Base-by-base conservation (phyloP, 768 basidiomycete genomes). In the Calocera cornea region DNA sequence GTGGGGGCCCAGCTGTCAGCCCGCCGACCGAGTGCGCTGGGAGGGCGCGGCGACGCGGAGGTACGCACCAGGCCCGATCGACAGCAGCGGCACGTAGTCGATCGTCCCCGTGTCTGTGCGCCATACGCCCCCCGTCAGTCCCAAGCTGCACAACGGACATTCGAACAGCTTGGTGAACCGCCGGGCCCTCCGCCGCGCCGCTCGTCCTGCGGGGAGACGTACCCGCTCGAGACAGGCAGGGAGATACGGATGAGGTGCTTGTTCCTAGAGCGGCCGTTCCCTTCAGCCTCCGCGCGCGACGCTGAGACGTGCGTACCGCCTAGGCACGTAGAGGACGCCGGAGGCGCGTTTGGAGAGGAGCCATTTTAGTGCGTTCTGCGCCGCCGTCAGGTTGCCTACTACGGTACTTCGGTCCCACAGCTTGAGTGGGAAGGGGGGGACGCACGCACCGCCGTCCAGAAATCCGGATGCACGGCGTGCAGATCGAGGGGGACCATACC, bases 291-390 rank as follows among this genome's bases (percentile, higher is more conserved):
- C 19, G 40, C 19, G 19, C 40, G 10, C 40, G 10, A 10, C 40
- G 11, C 7, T 5, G 44, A 47, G 24, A 47, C 3, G 44, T 16
- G 69, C 80, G 34, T 67, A 84, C 85, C 83, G 76, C 67, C 78
- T 80, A 0, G 90, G 88, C 2, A 90, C 88, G 73, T 93, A 94
- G 17, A 94, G 77, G 19, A 87, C 78, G 0, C 89, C 85, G 49
- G 81, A 85, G 1, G 83, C 79, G 7, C 91, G 82, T 74, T 89
- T 87, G 1, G 84, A 80, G 71, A 81, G 86, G 1, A 92, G 77
- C 91, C 92, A 95, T 76, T 94, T 93, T 76, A 93, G 88, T 70
- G 87, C 88, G 72, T 92, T 92, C 84, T 89, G 69, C 33, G 33
- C 41, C 19, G 8, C 44, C 24, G 36, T 38, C 36, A 38, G 36